Base-by-base conservation (phyloP, 1,139 yeast species). In the Yamadazyma conglobata region DNA sequence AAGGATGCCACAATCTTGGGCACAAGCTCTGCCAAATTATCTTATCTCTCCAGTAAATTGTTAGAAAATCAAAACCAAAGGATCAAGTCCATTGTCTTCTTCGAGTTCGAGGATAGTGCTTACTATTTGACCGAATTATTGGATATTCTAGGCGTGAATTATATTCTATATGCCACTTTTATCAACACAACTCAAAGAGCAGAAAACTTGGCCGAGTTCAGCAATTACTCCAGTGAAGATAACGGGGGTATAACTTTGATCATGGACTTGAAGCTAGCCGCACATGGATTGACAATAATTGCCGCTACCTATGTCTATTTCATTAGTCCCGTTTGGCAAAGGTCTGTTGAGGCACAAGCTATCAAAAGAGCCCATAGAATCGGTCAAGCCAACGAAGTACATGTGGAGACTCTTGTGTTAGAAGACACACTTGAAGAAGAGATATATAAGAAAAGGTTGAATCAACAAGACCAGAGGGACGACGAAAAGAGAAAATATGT, bases 281-380 rank as follows among this genome's bases (percentile, higher is more conserved):
- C 88, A 0, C 86, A 79, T 56, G 89, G 89, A 0, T 52, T 81
- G 31, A 79, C 84, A 1, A 77, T 81, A 6, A 73, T 77, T 14
- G 67, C 79, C 1, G 88, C 88, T 3, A 77, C 86, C 0, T 64
- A 77, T 32, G 84, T 80, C 3, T 80, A 77, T 44, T 79, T 81
- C 43, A 61, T 79, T 10, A 78, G 71, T 40, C 88, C 88, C 0
- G 79, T 80, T 2, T 81, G 88, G 87, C 74, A 70, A 42, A 65
- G 77, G 35, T 71, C 83, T 0, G 63, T 77, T 7, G 87, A 79
- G 47, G 86, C 86, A 0, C 87, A 79, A 43, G 86, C 86, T 0
- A 77, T 79, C 31, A 79, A 79, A 43, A 71, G 87, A 58, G 81
- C 86, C 0, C 87, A 79, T 52, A 67, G 87, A 51, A 79, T 79